A percentile compares a stretch with the other conserved stretches of the same genome.
Conservation (phyloP, 2,329 filamentous ascomycete species). For the Ophiobolus disseminans region DNA sequence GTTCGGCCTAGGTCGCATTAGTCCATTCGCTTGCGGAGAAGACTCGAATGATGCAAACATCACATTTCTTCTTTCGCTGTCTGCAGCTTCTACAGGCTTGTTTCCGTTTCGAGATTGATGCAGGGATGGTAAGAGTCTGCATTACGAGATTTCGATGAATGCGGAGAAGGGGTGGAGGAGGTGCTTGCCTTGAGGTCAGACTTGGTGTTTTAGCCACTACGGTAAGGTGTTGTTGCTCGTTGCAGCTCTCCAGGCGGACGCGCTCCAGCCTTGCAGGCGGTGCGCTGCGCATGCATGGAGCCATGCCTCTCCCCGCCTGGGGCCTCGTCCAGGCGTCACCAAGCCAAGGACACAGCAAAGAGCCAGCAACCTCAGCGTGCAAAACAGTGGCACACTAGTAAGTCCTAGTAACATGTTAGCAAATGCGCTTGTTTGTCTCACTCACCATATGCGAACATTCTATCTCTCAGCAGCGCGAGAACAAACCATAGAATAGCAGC, state of each 20-base stretch:
- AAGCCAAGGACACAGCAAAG: neutral
- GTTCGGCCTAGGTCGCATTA: constrained; percentile 25
- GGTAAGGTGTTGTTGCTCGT: neutral
- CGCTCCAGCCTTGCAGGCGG: neutral
- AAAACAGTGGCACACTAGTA: neutral
- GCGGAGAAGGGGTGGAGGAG: neutral
- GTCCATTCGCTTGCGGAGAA: constrained; percentile 9
- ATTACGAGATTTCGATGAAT: constrained; percentile 8
- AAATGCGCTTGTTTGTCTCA: neutral
- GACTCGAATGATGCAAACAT: constrained; percentile 26
- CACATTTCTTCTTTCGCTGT: constrained; percentile 45
- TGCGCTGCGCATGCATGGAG: neutral
- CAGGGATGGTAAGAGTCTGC: constrained; percentile 29
- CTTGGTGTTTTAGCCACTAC: no score
- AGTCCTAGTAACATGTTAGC: neutral
- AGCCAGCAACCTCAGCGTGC: neutral
- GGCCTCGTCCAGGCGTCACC: neutral
- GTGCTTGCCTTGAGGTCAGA: neutral
- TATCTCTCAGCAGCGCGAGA: neutral
- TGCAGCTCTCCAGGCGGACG: neutral
- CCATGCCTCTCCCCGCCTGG: neutral
- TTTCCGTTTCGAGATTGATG: constrained; percentile 41
- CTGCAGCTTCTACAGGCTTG: constrained; percentile 42
- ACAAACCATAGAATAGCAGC: neutral
- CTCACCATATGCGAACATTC: neutral